These are phyloP conservation scores for Trifolium subterraneum DNA, from an alignment of 306 rosid genomes.

Conservation along the genomic window DNA sequence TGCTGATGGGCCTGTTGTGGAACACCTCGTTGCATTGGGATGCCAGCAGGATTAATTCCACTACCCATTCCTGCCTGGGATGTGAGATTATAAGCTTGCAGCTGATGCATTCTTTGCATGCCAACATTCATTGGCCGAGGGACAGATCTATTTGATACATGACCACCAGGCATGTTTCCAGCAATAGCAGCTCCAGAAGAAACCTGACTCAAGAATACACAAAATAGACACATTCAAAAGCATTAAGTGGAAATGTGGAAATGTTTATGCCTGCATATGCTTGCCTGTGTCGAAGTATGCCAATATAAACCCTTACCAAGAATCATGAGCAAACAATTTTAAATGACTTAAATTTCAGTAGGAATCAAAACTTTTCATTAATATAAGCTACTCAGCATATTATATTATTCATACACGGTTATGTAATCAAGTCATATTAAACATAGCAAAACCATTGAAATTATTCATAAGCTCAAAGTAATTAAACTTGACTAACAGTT, in stretches of 20 bases:
- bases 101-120: conserved; percentile 86
- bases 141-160: conserved; percentile 65
- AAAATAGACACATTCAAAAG: conserved; percentile 22
- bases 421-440: conserved; percentile 21
- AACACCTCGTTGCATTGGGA: conserved; percentile 91
- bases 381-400: conserved; percentile 4
- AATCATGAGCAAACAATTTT: neutral
- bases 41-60: conserved; percentile 86
- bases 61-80: conserved; percentile 84
- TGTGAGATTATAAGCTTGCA: conserved; percentile 78
- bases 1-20: conserved; percentile 85
- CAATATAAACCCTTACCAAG: conserved; percentile 23
- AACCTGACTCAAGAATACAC: conserved; percentile 58
- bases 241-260: conserved; percentile 22
- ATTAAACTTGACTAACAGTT: neutral
- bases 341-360: conserved; percentile 14
- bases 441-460: conserved; percentile 31
- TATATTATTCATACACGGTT: neutral
- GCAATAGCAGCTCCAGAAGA: conserved; percentile 74
- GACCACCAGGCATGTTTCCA: conserved; percentile 69
- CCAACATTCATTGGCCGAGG: conserved; percentile 72
- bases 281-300: conserved; percentile 15
- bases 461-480: conserved; percentile 6
- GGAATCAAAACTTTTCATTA: conserved; percentile 19
- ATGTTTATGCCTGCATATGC: conserved; percentile 13